phyloP scores from a whole-genome alignment of 78 protist species.

The Dictyostelium brefeldianum region DNA sequence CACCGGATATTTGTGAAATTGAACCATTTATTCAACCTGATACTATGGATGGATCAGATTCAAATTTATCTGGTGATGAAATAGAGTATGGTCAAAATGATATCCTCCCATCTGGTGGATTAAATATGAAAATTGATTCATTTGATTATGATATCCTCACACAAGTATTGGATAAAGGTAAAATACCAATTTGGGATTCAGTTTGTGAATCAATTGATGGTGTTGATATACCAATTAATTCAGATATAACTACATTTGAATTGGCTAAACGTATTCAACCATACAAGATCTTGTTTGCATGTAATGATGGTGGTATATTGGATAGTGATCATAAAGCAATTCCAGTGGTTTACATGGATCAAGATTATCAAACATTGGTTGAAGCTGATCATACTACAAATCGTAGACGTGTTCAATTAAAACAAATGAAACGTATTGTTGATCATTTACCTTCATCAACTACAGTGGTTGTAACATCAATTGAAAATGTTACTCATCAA shows the following conservation, averaged over 20 bases:
- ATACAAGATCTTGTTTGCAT: conserved; percentile 55
- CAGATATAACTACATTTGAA: conserved; percentile 71
- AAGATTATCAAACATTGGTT: conserved; percentile 25
- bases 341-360: conserved; percentile 50
- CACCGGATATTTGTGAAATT: conserved; percentile 59
- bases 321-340: conserved; percentile 67
- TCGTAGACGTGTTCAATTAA: conserved; percentile 57
- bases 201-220: conserved; percentile 52
- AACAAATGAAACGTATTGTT: conserved; percentile 68
- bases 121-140: conserved; percentile 38
- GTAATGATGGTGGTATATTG: conserved; percentile 68
- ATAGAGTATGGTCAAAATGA: conserved; percentile 29
- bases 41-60: neutral
- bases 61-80: conserved; percentile 38
- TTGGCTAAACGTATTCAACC: conserved; percentile 74
- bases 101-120: conserved; percentile 36
- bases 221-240: conserved; percentile 55
- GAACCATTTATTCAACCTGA: conserved; percentile 25
- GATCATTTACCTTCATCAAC: conserved; percentile 46
- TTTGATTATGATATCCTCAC: conserved; percentile 63
- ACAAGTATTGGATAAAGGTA: conserved; percentile 51
- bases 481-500: conserved; percentile 55
- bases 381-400: conserved; percentile 57
- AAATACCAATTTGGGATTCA: conserved; percentile 66
- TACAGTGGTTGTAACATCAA: conserved; percentile 33